Base-by-base conservation (phyloP, 1,139 yeast species). In the Blastobotrys apis region DNA sequence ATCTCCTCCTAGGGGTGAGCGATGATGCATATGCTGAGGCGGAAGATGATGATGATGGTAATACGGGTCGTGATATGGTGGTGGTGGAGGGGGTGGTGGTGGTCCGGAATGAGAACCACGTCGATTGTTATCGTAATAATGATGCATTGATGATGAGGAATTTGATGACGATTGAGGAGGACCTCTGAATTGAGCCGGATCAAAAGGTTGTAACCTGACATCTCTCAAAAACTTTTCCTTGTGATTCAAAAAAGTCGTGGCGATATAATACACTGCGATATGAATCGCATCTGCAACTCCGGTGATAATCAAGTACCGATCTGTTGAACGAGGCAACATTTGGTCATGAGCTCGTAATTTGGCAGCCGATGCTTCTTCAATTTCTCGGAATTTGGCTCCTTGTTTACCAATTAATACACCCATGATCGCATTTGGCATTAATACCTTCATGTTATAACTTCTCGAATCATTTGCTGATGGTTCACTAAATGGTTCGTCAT, bases 241-340 rank as follows among this genome's bases (percentile, higher is more conserved):
- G 38, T 55, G 53, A 1, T 52, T 42, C n/a, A 50, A 41, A 29
- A 51, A 58, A 12, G 84, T 81, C 59, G 80, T 81, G 2, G 84
- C 78, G 46, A 86, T 74, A 58, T 82, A 82, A 61, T 81, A 84
- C 1, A 82, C 72, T 5, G 96, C 96, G 54, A 85, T 84, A 58
- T 85, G 94, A 41, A 88, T 77, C 2, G 95, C 90, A 65, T 84
- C 94, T 3, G 90, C 88, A 9, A 84, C 94, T 3, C 97, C 97
- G 12, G 75, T 70, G 16, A 88, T 75, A 25, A 80, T 73, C 44
- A 88, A 67, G 4, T 84, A 72, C 48, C 95, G 73, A 61, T 88
- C 97, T 13, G 92, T 85, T 1, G 94, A 84, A 50, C 75, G 75
- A 1, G 95, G 88, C 53, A 88, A 69, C 17, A 83, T 77, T 40